phyloP scores from a whole-genome alignment of 108 stramenopile species.

The Cyclotella baltica region DNA sequence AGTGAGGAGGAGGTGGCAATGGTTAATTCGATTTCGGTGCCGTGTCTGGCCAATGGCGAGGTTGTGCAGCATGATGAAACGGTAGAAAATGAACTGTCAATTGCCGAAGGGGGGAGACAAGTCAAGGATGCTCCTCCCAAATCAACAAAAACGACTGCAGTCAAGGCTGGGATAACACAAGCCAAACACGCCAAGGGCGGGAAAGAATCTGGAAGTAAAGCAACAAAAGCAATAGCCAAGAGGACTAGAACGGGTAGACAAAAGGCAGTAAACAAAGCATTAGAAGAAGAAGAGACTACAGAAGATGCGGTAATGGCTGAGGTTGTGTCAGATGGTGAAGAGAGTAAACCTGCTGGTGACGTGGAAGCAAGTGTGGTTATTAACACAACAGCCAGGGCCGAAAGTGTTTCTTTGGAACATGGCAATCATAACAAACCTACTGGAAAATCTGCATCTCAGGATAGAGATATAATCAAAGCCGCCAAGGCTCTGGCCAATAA shows the following conservation, averaged over 20 bases:
- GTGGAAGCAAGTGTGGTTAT: neutral
- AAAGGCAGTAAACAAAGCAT: neutral
- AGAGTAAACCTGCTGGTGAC: too few species aligned
- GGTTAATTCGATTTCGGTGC: neutral
- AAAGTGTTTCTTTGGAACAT: too few species aligned
- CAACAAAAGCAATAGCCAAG: neutral
- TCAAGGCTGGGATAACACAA: neutral
- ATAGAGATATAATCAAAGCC: too few species aligned
- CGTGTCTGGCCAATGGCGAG: neutral
- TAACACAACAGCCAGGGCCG: too few species aligned
- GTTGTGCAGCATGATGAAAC: neutral
- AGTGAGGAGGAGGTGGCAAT: neutral
- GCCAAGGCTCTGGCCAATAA: too few species aligned
- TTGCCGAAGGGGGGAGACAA: too few species aligned
- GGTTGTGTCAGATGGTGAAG: neutral
- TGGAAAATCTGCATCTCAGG: too few species aligned
- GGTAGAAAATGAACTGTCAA: too few species aligned
- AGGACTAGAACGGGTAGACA: neutral
- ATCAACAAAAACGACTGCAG: too few species aligned
- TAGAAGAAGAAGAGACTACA: too few species aligned
- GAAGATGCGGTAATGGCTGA: neutral
- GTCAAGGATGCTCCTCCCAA: too few species aligned
- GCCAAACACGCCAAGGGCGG: neutral
- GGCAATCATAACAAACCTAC: too few species aligned
- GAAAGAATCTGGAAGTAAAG: neutral